Percentiles rank a stretch among this genome's conserved stretches.
phyloP scores from a whole-genome alignment of 176 grass and related monocot species.

The Sorghum bicolor region Sorghum_bicolor_NCBIv3 NC_012878.2:58741501-58742000 shows the following conservation, averaged over 20 bases:
- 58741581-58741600: background rate
- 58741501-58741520: background rate
- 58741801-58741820: slow-evolving; percentile 79
- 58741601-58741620: background rate
- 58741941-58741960: background rate
- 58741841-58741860: slow-evolving; percentile 66
- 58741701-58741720: background rate
- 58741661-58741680: background rate
- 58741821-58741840: slow-evolving; percentile 73
- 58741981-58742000: slow-evolving; percentile 55
- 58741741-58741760: slow-evolving; percentile 95
- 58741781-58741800: slow-evolving; percentile 52
- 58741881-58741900: slow-evolving; percentile 73
- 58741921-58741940: background rate
- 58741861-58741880: slow-evolving; percentile 51
- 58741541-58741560: background rate
- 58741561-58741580: background rate
- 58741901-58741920: background rate
- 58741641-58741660: background rate
- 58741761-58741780: slow-evolving; percentile 68
- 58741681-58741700: background rate
- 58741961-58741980: background rate
- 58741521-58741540: background rate
- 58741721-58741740: slow-evolving; percentile 36
- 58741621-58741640: background rate